Percentiles rank a stretch among this genome's conserved stretches.
These are phyloP conservation scores for Tuctoria greenei DNA, from an alignment of 176 grass and related monocot species.

Conservation along the genomic window DNA sequence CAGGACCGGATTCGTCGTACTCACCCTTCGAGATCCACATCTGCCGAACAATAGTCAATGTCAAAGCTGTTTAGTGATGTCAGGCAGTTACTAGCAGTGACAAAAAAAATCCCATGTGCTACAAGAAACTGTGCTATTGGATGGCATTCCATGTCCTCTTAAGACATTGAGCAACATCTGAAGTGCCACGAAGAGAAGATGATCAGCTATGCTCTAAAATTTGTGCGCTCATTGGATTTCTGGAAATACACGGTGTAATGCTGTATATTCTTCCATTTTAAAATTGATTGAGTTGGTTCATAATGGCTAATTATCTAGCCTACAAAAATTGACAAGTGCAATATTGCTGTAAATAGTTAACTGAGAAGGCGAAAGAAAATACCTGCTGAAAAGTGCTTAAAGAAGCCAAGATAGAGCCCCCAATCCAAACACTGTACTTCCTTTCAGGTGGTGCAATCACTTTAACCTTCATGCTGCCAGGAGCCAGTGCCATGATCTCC, in stretches of 20 bases:
- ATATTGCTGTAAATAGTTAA: neutral
- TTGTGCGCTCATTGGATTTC: neutral
- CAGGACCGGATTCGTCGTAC: conserved; percentile 70
- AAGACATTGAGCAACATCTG: neutral
- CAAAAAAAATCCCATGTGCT: neutral
- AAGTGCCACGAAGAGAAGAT: neutral
- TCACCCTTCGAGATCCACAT: conserved; percentile 92
- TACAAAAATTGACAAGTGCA: neutral
- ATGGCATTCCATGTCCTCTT: neutral
- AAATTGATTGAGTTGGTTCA: neutral
- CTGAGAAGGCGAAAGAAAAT: neutral
- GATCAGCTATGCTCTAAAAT: neutral
- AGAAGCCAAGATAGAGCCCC: conserved; percentile 82
- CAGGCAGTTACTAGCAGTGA: neutral
- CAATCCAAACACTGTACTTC: conserved; percentile 89
- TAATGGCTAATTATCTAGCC: neutral
- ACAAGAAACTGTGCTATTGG: neutral
- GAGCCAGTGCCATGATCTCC: conserved; percentile 71
- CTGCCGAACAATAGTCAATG: conserved; percentile 22
- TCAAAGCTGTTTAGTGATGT: neutral
- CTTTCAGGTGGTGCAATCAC: conserved; percentile 84
- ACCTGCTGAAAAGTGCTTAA: conserved; percentile 93
- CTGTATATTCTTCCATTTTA: neutral
- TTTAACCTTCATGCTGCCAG: conserved; percentile 86
- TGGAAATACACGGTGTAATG: neutral